Base-by-base conservation (phyloP, 2,329 filamentous ascomycete genomes). In the Arthrobotrys sphaeroides region DNA sequence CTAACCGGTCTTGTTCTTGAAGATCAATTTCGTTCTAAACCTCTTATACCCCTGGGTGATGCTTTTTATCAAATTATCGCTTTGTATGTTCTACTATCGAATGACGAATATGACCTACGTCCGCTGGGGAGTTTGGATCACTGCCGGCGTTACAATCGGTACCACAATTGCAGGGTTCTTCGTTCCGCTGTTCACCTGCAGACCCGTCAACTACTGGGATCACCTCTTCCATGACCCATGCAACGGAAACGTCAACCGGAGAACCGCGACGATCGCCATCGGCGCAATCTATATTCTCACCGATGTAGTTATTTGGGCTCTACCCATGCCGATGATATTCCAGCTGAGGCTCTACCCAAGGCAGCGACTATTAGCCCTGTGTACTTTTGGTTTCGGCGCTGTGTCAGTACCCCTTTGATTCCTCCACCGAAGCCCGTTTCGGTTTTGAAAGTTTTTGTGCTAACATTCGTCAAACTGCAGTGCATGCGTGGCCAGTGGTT, bases 281-380 rank as follows among this genome's bases (percentile, higher is more conserved):
- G 64, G 51, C 3, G 40, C 51, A 7, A 40, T 68, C 1, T 61
- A 70, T 20, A 70, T 70, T 24, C n/a, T 70, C 10, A 70, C 55
- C 1, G 66, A 70, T 13, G 24, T 70, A 0, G n/a, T 40, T 3
- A 70, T 40, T 13, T 70, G 66, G 66, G 66, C 43, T 12, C 16
- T 70, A 18, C 66, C 66, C 3, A 61, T 70, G 53, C 66, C 66
- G 13, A 28, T 70, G 31, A 42, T 70, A 20, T 70, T 61, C 13
- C 38, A 53, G 10, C 16, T 70, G 12, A 61, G 45, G 28, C 18
- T 70, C 2, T 13, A n/a, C 12, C 10, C 18, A 3, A 53, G 33
- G 20, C 53, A 70, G 31, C 45, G 49, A 5, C 22, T 59, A 33
- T 55, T 70, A 18, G 66, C 53, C 0, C 12, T 70, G 6, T 18